These are phyloP conservation scores for Laburnicola sp. DNA, from an alignment of 2,329 filamentous ascomycete genomes.

Conservation along the genomic window DNA sequence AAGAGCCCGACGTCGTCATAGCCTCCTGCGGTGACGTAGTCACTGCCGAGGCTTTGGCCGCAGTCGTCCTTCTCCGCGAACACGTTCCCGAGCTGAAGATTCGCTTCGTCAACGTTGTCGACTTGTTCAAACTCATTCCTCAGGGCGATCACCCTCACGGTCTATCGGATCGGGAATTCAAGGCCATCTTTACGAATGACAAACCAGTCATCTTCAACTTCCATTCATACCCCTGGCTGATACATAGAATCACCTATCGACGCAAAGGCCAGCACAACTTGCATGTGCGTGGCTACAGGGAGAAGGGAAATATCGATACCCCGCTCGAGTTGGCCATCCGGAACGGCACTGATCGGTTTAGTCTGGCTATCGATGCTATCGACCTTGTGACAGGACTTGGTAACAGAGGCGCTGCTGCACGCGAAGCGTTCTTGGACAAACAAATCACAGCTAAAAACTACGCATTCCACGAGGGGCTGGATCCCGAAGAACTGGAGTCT, in stretches of 20 bases:
- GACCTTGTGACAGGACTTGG: constrained; percentile 65
- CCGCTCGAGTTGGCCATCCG: constrained; percentile 77
- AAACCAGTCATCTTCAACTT: constrained; percentile 81
- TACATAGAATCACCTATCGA: constrained; percentile 76
- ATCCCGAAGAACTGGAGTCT: constrained; percentile 65
- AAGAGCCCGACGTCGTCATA: constrained; percentile 75
- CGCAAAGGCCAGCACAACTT: constrained; percentile 68
- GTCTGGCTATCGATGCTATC: constrained; percentile 74
- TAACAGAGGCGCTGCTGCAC: constrained; percentile 64
- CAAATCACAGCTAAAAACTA: constrained; percentile 66
- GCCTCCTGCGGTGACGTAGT: constrained; percentile 74
- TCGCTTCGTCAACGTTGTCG: constrained; percentile 78
- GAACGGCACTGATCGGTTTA: constrained; percentile 77
- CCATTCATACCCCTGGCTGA: constrained; percentile 80
- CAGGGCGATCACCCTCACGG: constrained; percentile 73
- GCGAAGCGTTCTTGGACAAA: constrained; percentile 66
- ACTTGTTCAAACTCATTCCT: constrained; percentile 78
- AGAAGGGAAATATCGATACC: constrained; percentile 84
- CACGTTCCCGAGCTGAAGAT: constrained; percentile 73
- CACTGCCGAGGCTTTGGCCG: constrained; percentile 74
- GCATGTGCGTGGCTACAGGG: constrained; percentile 76
- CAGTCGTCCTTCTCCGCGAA: constrained; percentile 71
- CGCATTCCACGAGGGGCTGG: constrained; percentile 70
- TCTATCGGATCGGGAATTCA: constrained; percentile 61
- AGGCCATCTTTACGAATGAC: constrained; percentile 70